Evolutionary conservation across 257 asterid genomes (phyloP), one percentile per base, ranked within the genome.

Genomic region (Ballota nigra): DNA sequence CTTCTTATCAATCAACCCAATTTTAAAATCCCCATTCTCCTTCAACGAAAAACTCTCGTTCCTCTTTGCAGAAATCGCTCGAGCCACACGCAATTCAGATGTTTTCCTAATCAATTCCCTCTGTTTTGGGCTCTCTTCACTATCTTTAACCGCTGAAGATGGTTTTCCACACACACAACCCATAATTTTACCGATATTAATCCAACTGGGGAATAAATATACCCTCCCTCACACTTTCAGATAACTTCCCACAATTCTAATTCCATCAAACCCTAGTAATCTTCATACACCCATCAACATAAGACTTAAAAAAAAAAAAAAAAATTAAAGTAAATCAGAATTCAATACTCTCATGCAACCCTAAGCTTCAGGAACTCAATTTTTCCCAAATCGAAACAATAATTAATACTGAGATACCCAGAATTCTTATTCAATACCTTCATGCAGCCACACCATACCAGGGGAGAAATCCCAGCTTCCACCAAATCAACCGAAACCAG

Each of bases 131-230:
- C 80, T 81, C 73, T 70, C 91, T 71, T 81, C 81, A 33, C 85
- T 68, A 66, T 85, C 87, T 63, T 83, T 80, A 59, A 57, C 79
- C 2, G 84, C 77, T 36, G 89, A 72, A 57, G 95, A 88, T 63
- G 96, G 85, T 80, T 89, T 94, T 55, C 86, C 97, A 67, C 89
- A 94, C 12, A 88, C 84, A 76, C 88, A 83, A 43, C 98, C 98
- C 98, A 94, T 94, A 33, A 49, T 78, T 76, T 60, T 62, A 79
- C 73, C 75, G 70, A 74, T n/a, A 61, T 4, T 73, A 78, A 64
- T 59, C 74, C 79, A 63, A 43, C 69, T n/a, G 64, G 65, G 72
- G 8, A 56, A 34, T 15, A 36, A 65, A 43, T 29, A 63, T n/a
- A 69, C 28, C 69, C 70, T 45, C 36, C 79, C 66, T 71, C 64